Base-by-base conservation (phyloP, 768 basidiomycete species). In the Boletus reticulatus region DNA sequence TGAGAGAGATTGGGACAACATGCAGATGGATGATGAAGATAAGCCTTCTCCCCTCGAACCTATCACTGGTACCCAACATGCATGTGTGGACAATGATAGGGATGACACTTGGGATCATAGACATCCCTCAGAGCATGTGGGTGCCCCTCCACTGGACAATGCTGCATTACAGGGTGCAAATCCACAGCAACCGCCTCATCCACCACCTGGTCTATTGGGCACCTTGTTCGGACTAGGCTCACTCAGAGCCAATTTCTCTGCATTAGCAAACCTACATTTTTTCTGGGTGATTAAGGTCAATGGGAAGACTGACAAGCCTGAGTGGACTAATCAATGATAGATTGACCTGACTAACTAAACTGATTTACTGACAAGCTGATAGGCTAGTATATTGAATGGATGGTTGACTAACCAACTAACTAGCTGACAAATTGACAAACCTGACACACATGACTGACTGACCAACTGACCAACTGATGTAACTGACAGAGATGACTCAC, bases 61-160 rank as follows among this genome's bases (percentile, higher is more conserved):
- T 17, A 65, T 68, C 17, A 44, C 66, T 6, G 64, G 72, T 14
- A 76, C 66, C 46, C 72, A 84, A 41, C 84, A 84, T 22, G 75
- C 79, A 16, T 72, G 85, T 42, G 83, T 85, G 4, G 84, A 87
- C 3, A 80, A 84, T 51, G 85, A 87, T 52, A 76, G 77, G 7
- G 84, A 88, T 58, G 77, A 79, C 8, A 83, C 83, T 13, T 71
- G 84, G 38, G 83, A 87, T 62, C 77, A 80, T 53, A 78, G 86
- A 53, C 84, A 87, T 62, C 84, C 87, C 17, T 84, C 83, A 20
- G 79, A 87, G 66, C 81, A 85, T 48, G 69, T 74, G 50, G 51
- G 72, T 73, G 72, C 62, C 47, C 49, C 66, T 41, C 62, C 62
- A 20, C 61, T 10, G 34, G 63, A 47, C 22, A 56, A 64, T 24